These are phyloP conservation scores for Phytopythium aichiense DNA, from an alignment of 352 stramenopile genomes.

Conservation along the genomic window DNA sequence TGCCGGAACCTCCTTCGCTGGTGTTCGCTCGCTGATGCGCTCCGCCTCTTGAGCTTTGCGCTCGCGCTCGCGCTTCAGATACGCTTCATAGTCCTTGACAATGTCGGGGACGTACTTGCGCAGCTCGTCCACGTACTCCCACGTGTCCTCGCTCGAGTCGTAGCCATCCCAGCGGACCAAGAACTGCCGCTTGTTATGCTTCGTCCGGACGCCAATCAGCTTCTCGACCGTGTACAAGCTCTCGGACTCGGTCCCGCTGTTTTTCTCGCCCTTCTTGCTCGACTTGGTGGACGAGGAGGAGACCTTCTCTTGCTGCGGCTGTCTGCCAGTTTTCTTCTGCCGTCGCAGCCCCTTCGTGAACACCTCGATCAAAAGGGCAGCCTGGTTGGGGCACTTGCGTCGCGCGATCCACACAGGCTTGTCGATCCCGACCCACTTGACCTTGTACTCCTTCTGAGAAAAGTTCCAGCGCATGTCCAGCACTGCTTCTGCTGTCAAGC, in stretches of 20 bases:
- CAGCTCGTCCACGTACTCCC: conserved; percentile 47
- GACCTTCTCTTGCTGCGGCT: conserved; percentile 8
- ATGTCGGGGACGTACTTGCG: conserved; percentile 45
- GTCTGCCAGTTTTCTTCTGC: conserved; percentile 11
- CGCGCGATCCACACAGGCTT: conserved; percentile 31
- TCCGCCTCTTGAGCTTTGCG: not conserved
- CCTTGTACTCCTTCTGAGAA: conserved; percentile 25
- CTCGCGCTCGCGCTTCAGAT: conserved; percentile 8
- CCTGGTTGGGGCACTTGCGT: conserved; percentile 24
- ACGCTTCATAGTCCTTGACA: conserved; percentile 49
- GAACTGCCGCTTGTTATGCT: conserved; percentile 44
- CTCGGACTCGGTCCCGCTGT: conserved; percentile 5
- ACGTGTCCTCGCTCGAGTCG: conserved; percentile 59
- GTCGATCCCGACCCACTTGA: conserved; percentile 24
- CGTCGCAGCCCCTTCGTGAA: conserved; percentile 13
- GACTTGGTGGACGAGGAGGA: not conserved
- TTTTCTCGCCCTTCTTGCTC: not conserved
- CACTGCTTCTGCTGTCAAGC: conserved; percentile 24
- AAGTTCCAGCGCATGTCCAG: conserved; percentile 18
- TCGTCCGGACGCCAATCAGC: conserved; percentile 49
- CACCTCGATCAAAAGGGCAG: conserved; percentile 25
- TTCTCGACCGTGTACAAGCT: conserved; percentile 55
- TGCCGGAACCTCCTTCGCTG: not conserved
- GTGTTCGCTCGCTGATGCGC: not conserved
- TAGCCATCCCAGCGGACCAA: conserved; percentile 70